Evolutionary conservation across 805 yeast genomes (phyloP).

Genomic region (Candida sithepensis): DNA sequence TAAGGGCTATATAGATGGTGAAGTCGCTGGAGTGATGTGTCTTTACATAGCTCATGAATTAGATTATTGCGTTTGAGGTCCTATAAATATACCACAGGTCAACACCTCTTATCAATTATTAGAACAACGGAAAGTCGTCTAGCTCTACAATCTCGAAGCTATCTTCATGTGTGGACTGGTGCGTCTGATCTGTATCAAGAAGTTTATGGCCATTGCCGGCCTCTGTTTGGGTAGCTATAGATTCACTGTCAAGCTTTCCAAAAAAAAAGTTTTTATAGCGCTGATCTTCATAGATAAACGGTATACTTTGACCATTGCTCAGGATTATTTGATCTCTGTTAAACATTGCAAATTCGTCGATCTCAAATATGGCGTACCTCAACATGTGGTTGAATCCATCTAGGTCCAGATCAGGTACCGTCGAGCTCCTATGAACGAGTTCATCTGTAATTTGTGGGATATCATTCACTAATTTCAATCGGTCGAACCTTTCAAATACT

Average conservation of each 20-base stretch:
- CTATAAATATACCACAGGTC: too few relatives aligned
- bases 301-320: constrained; percentile 10
- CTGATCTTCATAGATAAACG: constrained; percentile 12
- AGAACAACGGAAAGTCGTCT: constrained; percentile 1
- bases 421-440: not conserved
- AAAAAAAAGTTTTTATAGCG: constrained; percentile 4
- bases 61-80: too few relatives aligned
- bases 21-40: too few relatives aligned
- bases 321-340: constrained; percentile 20
- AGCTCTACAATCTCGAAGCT: not conserved
- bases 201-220: not conserved
- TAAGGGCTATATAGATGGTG: too few relatives aligned
- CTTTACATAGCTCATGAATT: too few relatives aligned
- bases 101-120: not conserved
- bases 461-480: not conserved
- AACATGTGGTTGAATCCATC: constrained; percentile 3
- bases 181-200: not conserved
- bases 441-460: not conserved
- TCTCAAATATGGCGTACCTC: constrained; percentile 15
- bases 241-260: not conserved
- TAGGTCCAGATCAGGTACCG: not conserved
- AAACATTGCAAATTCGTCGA: constrained; percentile 13
- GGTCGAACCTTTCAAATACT: constrained; percentile 7
- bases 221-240: not conserved
- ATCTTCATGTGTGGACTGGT: not conserved